These are phyloP conservation scores for Mortierella alpina DNA, from an alignment of 192 early-diverging fungal genomes.

Conservation along the genomic window DNA sequence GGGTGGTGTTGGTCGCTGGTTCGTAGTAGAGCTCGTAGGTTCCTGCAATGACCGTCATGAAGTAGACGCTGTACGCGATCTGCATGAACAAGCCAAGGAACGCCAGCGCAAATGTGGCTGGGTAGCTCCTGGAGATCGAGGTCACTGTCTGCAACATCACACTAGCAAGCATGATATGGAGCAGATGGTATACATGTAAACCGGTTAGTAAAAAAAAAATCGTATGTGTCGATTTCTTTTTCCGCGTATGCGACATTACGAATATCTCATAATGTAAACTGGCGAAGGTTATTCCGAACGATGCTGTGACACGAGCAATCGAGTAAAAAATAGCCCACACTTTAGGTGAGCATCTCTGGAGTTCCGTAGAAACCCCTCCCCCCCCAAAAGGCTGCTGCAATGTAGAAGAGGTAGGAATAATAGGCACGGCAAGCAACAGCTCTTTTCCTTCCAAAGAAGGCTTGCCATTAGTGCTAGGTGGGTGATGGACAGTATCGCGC, in stretches of 20 bases:
- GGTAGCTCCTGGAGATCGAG: constrained; percentile 70
- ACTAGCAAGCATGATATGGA: neutral
- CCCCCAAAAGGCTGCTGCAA: no score
- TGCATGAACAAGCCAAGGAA: constrained; percentile 73
- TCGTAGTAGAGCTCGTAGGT: constrained; percentile 52
- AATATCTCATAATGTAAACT: neutral
- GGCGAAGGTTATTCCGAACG: constrained; percentile 23
- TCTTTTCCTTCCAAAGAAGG: no score
- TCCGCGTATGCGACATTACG: neutral
- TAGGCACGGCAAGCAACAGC: no score
- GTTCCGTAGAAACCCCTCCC: no score
- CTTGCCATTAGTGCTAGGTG: no score
- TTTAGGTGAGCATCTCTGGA: no score
- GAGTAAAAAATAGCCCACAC: no score
- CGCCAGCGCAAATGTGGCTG: constrained; percentile 74
- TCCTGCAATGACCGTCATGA: constrained; percentile 71
- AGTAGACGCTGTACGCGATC: constrained; percentile 67
- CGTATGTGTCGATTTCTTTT: no score
- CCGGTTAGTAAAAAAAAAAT: no score
- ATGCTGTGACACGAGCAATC: neutral
- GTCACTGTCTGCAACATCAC: constrained; percentile 79
- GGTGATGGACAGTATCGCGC: no score
- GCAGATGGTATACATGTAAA: neutral
- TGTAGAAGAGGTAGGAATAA: no score
- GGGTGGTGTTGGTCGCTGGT: constrained; percentile 14